Percentiles rank a stretch among this genome's conserved stretches.
Conservation (phyloP, 768 basidiomycete species). For the Gymnopilus dilepis region DNA sequence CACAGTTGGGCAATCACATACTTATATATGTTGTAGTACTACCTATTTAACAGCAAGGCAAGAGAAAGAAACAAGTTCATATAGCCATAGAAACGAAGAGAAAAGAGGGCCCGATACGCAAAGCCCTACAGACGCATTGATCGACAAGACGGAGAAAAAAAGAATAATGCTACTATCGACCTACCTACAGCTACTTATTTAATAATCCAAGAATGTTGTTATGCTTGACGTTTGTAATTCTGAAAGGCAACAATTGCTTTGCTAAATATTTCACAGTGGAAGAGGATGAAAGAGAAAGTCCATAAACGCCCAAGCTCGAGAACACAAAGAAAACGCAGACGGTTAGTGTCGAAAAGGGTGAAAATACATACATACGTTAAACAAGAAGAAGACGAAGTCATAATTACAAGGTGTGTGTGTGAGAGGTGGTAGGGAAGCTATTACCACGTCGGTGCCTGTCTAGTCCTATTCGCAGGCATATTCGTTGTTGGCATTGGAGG, state of each 20-base stretch:
- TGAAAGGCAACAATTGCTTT: neutral
- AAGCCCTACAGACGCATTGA: neutral
- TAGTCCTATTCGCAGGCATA: slow-evolving; percentile 2
- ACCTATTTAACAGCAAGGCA: neutral
- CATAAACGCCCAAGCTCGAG: slow-evolving; percentile 9
- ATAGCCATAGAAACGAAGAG: neutral
- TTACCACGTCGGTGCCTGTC: slow-evolving; percentile 25
- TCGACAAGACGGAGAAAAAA: slow-evolving; percentile 9
- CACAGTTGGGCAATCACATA: neutral
- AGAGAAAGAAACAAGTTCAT: neutral
- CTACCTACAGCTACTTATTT: neutral
- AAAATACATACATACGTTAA: slow-evolving; percentile 16
- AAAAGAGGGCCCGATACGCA: neutral
- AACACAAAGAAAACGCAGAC: neutral
- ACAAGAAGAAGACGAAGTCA: slow-evolving; percentile 14
- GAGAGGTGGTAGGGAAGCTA: neutral
- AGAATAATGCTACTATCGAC: slow-evolving; percentile 7
- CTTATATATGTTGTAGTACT: slow-evolving; percentile 2
- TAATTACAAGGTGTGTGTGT: slow-evolving; percentile 1
- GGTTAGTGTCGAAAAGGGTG: slow-evolving; percentile 3
- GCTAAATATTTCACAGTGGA: slow-evolving; percentile 17
- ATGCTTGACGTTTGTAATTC: slow-evolving; percentile 6
- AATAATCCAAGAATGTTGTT: slow-evolving; percentile 11
- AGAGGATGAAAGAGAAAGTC: slow-evolving; percentile 12
- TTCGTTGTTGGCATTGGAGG: neutral